Conservation (phyloP, 345 rosid species). For the Luvunga scandens region DNA sequence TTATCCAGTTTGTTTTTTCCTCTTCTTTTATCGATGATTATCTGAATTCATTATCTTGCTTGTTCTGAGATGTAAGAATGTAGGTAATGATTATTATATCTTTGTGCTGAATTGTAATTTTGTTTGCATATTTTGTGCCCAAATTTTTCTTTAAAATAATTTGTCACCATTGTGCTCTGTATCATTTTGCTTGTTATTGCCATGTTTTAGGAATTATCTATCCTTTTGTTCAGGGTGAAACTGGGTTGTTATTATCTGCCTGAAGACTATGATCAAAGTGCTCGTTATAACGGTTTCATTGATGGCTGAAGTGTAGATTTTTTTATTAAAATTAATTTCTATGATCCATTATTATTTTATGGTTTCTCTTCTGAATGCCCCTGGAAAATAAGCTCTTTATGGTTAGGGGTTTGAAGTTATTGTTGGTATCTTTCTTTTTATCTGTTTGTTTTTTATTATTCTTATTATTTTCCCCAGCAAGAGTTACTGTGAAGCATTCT, state of each 20-base stretch:
- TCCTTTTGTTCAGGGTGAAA: background rate
- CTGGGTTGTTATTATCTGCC: background rate
- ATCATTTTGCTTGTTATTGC: background rate
- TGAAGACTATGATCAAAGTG: background rate
- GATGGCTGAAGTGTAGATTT: background rate
- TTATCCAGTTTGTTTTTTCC: background rate
- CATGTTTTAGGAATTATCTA: background rate
- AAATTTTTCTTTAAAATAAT: background rate
- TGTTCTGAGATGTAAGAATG: background rate
- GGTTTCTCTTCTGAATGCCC: too few species aligned
- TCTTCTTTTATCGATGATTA: background rate
- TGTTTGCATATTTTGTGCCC: background rate
- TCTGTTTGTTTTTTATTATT: too few species aligned
- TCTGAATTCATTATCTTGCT: background rate
- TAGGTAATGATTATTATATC: background rate
- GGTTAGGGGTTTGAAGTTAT: too few species aligned
- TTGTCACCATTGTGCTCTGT: background rate
- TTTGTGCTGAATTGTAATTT: background rate
- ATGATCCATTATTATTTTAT: too few species aligned
- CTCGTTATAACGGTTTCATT: too few species aligned
- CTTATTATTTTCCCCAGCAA: too few species aligned
- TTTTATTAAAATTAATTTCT: too few species aligned
- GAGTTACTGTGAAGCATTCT: too few species aligned
- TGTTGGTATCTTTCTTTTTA: too few species aligned
- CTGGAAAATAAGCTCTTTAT: too few species aligned